Evolutionary conservation across 257 asterid genomes (phyloP).

Genomic region (Parsonsia alboflavescens): DNA sequence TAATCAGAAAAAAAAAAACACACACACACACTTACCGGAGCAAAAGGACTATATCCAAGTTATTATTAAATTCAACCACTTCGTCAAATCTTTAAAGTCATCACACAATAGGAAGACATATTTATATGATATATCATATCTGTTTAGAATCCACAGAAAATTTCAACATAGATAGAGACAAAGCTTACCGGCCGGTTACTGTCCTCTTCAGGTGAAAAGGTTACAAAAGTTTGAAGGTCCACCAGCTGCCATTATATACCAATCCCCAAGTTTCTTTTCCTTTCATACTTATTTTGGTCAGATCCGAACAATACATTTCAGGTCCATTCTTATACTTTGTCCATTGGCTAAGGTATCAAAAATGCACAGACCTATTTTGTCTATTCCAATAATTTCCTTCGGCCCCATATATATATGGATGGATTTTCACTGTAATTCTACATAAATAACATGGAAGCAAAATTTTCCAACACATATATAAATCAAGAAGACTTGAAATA

Average conservation of each 20-base stretch:
- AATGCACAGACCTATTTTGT: neutral
- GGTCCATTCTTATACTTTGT: neutral
- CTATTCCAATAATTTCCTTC: neutral
- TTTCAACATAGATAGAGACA: neutral
- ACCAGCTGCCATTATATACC: neutral
- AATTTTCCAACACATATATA: too few relatives aligned
- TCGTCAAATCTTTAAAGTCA: too few relatives aligned
- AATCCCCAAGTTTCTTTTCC: constrained; percentile 4
- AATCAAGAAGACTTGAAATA: too few relatives aligned
- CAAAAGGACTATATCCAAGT: too few relatives aligned
- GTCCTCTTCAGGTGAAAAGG: neutral
- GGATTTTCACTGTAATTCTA: too few relatives aligned
- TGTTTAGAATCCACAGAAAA: too few relatives aligned
- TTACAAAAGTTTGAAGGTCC: constrained; percentile 4
- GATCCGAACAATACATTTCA: neutral
- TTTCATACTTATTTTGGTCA: neutral
- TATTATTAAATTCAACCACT: too few relatives aligned
- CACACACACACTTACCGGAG: too few relatives aligned
- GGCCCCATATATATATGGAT: neutral
- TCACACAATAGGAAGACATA: too few relatives aligned
- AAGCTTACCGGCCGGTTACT: neutral
- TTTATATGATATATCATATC: too few relatives aligned
- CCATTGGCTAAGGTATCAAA: neutral
- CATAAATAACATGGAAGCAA: too few relatives aligned
- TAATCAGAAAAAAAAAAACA: too few relatives aligned